A percentile compares a stretch with the other conserved stretches of the same genome.
Evolutionary conservation across 331 rosid genomes (phyloP).

Genomic region (Quercus tomentella): DNA sequence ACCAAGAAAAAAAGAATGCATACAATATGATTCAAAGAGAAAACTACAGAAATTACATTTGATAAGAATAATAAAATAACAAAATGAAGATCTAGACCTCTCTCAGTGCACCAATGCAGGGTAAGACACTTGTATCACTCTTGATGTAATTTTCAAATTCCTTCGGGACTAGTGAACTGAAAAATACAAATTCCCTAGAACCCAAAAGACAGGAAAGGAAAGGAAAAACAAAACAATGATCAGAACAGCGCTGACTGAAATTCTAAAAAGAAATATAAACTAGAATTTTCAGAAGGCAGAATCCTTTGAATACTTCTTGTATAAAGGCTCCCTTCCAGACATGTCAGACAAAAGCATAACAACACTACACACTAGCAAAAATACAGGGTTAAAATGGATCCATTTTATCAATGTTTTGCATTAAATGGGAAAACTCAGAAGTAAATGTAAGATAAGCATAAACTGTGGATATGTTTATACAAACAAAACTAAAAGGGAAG

Average conservation of each 20-base stretch:
- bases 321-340: constrained; percentile 98
- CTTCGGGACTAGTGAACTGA: constrained; percentile 76
- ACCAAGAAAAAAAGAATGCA: constrained; percentile 22
- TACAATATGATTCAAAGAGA: background rate
- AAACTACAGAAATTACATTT: background rate
- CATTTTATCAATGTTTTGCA: background rate
- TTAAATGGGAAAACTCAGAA: background rate
- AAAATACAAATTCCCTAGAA: constrained; percentile 75
- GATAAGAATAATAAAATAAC: constrained; percentile 7
- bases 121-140: constrained; percentile 82
- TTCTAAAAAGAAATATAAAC: background rate
- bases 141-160: constrained; percentile 77
- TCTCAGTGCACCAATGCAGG: constrained; percentile 92
- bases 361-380: constrained; percentile 81
- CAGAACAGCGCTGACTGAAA: constrained; percentile 16
- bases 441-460: too few species aligned
- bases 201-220: constrained; percentile 6
- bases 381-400: constrained; percentile 43
- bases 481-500: background rate
- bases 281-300: constrained; percentile 3
- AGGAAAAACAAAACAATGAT: constrained; percentile 4
- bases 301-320: constrained; percentile 63
- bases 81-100: constrained; percentile 48
- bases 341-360: constrained; percentile 93
- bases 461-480: background rate